phyloP scores from a whole-genome alignment of 352 stramenopile species.

The Pythium grandisporangium region DNA sequence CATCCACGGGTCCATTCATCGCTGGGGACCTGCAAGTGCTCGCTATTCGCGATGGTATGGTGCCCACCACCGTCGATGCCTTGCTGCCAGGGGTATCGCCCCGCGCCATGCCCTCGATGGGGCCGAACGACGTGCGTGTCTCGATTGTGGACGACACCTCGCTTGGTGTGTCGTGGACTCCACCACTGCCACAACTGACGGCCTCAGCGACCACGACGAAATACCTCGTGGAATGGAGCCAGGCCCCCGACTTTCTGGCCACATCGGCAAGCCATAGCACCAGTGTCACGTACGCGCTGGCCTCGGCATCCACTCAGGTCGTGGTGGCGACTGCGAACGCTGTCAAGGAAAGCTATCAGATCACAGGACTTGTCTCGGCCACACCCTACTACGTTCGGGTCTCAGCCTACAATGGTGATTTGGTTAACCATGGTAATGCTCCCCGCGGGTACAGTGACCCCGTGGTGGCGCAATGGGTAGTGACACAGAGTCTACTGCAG shows the following conservation, averaged over 20 bases:
- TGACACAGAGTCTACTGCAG: too few relatives aligned
- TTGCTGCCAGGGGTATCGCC: too few relatives aligned
- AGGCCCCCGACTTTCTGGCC: conserved; percentile 25
- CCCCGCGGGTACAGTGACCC: conserved; percentile 53
- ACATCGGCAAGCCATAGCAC: conserved; percentile 17
- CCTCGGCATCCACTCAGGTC: conserved; percentile 38
- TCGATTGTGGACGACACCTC: conserved; percentile 52
- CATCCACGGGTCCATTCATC: conserved; percentile 8
- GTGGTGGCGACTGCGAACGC: conserved; percentile 15
- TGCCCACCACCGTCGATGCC: conserved; percentile 23
- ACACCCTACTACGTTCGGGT: conserved; percentile 87
- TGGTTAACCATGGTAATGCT: conserved; percentile 3
- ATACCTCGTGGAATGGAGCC: conserved; percentile 84
- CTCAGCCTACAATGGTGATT: conserved; percentile 79
- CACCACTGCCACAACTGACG: conserved; percentile 12
- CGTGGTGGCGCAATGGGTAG: conserved; percentile 33
- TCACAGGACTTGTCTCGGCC: conserved; percentile 68
- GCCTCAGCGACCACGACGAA: conserved; percentile 25
- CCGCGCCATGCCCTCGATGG: conserved; percentile 30
- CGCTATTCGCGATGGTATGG: conserved; percentile 17
- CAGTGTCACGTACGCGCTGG: conserved; percentile 33
- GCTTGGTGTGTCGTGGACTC: conserved; percentile 57
- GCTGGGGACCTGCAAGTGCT: conserved; percentile 15
- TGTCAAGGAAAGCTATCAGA: too few relatives aligned
- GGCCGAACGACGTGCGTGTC: conserved; percentile 33